Base-by-base conservation (phyloP, 2,329 filamentous ascomycete genomes). In the Trichoderma polysporum region DNA sequence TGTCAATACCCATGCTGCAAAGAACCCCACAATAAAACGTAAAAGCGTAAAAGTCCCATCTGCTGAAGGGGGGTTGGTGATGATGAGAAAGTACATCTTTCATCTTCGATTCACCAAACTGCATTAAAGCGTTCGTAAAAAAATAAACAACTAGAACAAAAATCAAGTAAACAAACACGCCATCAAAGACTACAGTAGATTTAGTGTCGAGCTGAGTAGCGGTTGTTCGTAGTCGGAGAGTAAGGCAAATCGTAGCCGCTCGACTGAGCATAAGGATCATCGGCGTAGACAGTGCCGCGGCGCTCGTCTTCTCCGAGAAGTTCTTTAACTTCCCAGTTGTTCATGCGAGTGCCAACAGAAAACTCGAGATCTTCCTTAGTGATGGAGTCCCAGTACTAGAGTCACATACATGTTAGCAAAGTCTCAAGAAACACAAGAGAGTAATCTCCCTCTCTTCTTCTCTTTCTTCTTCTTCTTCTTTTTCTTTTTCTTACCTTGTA, bases 241-340 rank as follows among this genome's bases (percentile, higher is more conserved):
- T 83, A 84, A 5, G 83, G 79, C 71, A 83, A 78, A 66, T 88
- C 85, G 74, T 83, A 86, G 7, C 79, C 77, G 69, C 81, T 84
- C 2, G 85, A 81, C 45, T 88, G 87, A 59, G 82, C 84, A 69
- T 88, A 88, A 2, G 86, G 86, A 70, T 90, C 88, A 66, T 93
- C 90, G 53, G 85, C 82, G 78, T 94, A 95, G 53, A 91, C 79
- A 2, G 91, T 93, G 25, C 83, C 83, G 67, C 91, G 87, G 68
- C 91, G 89, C 68, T 94, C 91, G 66, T 95, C 92, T 71, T 95
- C 92, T 52, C 90, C 87, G 19, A 95, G 84, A 12, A 92, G 85
- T 70, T 98, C 94, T 82, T 98, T 98, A 76, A 98, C 91, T 77
- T 99, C 95, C 95, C 95, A 99, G 78, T 95, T 97, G 82, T 97